These are phyloP conservation scores for Debaryomyces hansenii DNA, from an alignment of 805 yeast species.

Conservation along the genomic window DNA sequence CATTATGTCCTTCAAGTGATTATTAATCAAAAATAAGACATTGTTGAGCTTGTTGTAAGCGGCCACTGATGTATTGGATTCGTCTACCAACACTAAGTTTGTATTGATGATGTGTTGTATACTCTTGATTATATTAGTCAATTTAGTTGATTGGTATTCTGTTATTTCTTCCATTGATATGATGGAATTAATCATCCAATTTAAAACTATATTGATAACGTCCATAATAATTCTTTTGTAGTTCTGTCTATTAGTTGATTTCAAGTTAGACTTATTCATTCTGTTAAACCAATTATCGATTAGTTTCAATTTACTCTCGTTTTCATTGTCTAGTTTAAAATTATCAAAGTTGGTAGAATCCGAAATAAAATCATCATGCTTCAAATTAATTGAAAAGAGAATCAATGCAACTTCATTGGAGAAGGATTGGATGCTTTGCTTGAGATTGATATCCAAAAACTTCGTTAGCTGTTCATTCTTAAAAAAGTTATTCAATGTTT, in stretches of 20 bases:
- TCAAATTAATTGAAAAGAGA: constrained; percentile 14
- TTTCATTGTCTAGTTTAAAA: constrained; percentile 18
- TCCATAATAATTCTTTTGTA: constrained; percentile 26
- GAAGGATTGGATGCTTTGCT: constrained; percentile 16
- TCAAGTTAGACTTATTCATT: constrained; percentile 20
- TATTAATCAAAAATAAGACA: constrained; percentile 30
- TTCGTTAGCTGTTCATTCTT: constrained; percentile 11
- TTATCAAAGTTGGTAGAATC: constrained; percentile 7
- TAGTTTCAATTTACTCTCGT: constrained; percentile 15
- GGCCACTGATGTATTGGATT: constrained; percentile 17
- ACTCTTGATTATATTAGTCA: constrained; percentile 25
- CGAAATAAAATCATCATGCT: constrained; percentile 10
- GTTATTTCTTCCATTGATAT: constrained; percentile 30
- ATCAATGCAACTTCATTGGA: constrained; percentile 18
- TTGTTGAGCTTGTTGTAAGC: constrained; percentile 30
- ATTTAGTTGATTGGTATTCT: constrained; percentile 33
- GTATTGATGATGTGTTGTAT: constrained; percentile 22
- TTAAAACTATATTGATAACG: constrained; percentile 28
- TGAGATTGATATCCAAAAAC: constrained; percentile 19
- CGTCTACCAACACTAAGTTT: constrained; percentile 13
- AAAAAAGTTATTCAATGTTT: constrained; percentile 18
- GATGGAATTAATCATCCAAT: constrained; percentile 26
- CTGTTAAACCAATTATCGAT: constrained; percentile 23
- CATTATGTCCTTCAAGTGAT: constrained; percentile 47
- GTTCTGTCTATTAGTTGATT: constrained; percentile 23